phyloP scores from a whole-genome alignment of 257 asterid species.

The Linaria vulgaris region DNA sequence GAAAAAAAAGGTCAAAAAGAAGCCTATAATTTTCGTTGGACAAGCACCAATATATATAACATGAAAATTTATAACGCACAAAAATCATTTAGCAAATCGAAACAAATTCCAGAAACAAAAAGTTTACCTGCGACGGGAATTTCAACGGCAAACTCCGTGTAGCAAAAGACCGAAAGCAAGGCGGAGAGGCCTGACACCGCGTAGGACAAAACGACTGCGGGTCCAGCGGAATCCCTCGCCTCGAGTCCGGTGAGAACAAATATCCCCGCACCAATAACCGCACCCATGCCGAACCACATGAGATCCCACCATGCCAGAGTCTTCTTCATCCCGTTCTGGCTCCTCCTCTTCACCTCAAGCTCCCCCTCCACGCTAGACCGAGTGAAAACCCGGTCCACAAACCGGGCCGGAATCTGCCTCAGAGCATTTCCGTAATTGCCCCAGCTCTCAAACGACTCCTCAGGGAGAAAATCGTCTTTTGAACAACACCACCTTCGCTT shows the following conservation, averaged over 20 bases:
- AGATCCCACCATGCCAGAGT: constrained; percentile 85
- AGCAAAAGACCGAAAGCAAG: constrained; percentile 79
- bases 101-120: background rate
- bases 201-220: constrained; percentile 73
- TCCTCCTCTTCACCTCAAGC: constrained; percentile 52
- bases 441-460: constrained; percentile 72
- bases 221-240: constrained; percentile 52
- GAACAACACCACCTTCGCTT: constrained; percentile 54
- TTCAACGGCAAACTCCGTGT: constrained; percentile 85
- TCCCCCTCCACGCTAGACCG: constrained; percentile 58
- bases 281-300: constrained; percentile 92
- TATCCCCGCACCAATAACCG: constrained; percentile 86
- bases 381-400: constrained; percentile 51
- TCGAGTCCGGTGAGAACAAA: constrained; percentile 76
- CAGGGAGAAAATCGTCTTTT: constrained; percentile 77
- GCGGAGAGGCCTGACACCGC: constrained; percentile 79
- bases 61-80: too few species aligned
- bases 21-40: too few species aligned
- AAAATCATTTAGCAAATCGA: too few species aligned
- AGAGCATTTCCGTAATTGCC: constrained; percentile 55
- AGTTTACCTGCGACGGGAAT: constrained; percentile 75
- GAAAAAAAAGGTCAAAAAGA: too few species aligned
- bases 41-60: too few species aligned
- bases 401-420: constrained; percentile 52
- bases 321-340: constrained; percentile 64